A percentile compares a stretch with the other conserved stretches of the same genome.
phyloP scores from a whole-genome alignment of 805 yeast genomes.

The Cyberlindnera lachancei region DNA sequence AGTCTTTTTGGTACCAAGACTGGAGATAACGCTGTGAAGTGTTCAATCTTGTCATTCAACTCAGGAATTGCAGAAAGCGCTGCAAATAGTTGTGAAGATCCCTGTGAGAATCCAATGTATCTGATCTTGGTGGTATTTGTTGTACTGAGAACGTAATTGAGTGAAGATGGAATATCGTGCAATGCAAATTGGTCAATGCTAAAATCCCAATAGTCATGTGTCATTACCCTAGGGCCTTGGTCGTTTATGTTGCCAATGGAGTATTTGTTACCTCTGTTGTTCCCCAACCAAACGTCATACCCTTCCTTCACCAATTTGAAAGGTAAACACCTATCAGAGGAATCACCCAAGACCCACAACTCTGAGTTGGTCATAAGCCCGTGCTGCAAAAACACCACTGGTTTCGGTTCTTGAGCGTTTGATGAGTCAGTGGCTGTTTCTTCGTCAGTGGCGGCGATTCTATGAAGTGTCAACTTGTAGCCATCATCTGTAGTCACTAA shows the following conservation, averaged over 20 bases:
- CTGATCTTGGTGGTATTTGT: constrained; percentile 40
- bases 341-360: constrained; percentile 41
- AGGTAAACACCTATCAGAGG: constrained; percentile 46
- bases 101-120: constrained; percentile 89
- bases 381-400: constrained; percentile 71
- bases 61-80: constrained; percentile 59
- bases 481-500: constrained; percentile 63
- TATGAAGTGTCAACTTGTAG: constrained; percentile 59
- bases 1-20: constrained; percentile 90
- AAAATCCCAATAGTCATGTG: constrained; percentile 73
- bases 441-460: constrained; percentile 27
- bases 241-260: too few species aligned
- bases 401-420: constrained; percentile 19
- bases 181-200: constrained; percentile 87
- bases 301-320: constrained; percentile 70
- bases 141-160: constrained; percentile 57
- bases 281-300: constrained; percentile 93
- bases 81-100: constrained; percentile 90
- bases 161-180: constrained; percentile 80
- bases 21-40: constrained; percentile 82
- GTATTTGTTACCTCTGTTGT: constrained; percentile 89
- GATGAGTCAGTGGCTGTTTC: too few species aligned
- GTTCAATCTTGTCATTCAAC: constrained; percentile 46
- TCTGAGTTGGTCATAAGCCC: constrained; percentile 78
- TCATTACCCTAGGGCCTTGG: too few species aligned